A percentile compares a stretch with the other conserved stretches of the same genome.
Conservation (phyloP, 108 stramenopile genomes). For the Cafeteria roenbergensis region DNA sequence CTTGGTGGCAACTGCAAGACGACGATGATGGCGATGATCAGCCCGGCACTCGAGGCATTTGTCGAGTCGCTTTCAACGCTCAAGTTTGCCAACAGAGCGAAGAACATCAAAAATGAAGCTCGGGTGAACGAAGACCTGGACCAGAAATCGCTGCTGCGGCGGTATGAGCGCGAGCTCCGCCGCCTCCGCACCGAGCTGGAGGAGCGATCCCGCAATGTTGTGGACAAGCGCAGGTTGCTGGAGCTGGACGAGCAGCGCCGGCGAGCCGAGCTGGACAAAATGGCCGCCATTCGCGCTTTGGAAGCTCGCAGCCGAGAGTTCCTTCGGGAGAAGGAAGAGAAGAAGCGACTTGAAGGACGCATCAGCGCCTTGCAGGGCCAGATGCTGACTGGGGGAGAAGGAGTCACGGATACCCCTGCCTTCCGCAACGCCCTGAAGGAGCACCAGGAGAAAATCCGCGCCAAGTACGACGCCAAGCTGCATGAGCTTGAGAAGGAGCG, state of each 20-base stretch:
- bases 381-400: slow-evolving; percentile 31
- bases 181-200: slow-evolving; percentile 35
- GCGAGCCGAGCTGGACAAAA: slow-evolving; percentile 50
- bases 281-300: slow-evolving; percentile 46
- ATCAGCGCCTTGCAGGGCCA: slow-evolving; percentile 42
- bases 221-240: slow-evolving; percentile 46
- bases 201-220: slow-evolving; percentile 37
- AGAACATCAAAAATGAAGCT: slow-evolving; percentile 43
- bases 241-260: slow-evolving; percentile 44
- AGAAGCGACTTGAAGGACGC: slow-evolving; percentile 42
- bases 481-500: slow-evolving; percentile 50
- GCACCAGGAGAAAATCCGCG: slow-evolving; percentile 25
- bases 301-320: slow-evolving; percentile 41
- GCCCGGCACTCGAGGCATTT: slow-evolving; percentile 48
- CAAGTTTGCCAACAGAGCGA: slow-evolving; percentile 45
- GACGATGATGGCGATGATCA: slow-evolving; percentile 58
- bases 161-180: slow-evolving; percentile 54
- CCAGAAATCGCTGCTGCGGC: slow-evolving; percentile 49
- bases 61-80: slow-evolving; percentile 34
- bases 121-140: slow-evolving; percentile 54
- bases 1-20: slow-evolving; percentile 52
- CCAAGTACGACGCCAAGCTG: slow-evolving; percentile 36
- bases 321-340: slow-evolving; percentile 55
- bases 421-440: slow-evolving; percentile 23
- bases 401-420: slow-evolving; percentile 14